phyloP scores from a whole-genome alignment of 129 eudicot species.

The Centella asiatica region DNA sequence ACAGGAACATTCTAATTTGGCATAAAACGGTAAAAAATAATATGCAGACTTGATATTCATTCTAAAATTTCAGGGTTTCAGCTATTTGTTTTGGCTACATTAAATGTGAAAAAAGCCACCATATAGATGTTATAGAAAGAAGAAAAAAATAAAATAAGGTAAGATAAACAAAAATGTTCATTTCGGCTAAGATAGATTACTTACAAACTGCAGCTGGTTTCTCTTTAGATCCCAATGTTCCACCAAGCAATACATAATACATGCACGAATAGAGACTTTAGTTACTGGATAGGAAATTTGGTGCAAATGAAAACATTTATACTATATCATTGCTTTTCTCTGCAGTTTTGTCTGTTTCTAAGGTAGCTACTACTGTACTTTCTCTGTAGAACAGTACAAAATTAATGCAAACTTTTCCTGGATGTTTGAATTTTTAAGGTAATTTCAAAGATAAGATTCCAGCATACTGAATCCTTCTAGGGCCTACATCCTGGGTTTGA shows the following conservation, averaged over 20 bases:
- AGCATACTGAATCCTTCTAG: background rate
- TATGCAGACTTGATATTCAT: no score
- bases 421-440: background rate
- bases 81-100: no score
- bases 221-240: slow-evolving; percentile 52
- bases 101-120: no score
- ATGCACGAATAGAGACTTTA: slow-evolving; percentile 32
- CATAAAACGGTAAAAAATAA: no score
- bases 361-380: no score
- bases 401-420: background rate
- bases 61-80: no score
- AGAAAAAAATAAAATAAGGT: no score
- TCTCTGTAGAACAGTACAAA: background rate
- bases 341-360: background rate
- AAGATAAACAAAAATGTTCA: no score
- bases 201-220: slow-evolving; percentile 93
- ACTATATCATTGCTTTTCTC: background rate
- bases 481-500: slow-evolving; percentile 1
- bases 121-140: no score
- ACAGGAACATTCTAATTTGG: no score
- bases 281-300: slow-evolving; percentile 9
- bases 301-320: background rate
- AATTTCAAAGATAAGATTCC: background rate
- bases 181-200: slow-evolving; percentile 19
- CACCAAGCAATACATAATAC: slow-evolving; percentile 28